phyloP scores from a whole-genome alignment of 305 asterid species.

The Rubia balearica region DNA sequence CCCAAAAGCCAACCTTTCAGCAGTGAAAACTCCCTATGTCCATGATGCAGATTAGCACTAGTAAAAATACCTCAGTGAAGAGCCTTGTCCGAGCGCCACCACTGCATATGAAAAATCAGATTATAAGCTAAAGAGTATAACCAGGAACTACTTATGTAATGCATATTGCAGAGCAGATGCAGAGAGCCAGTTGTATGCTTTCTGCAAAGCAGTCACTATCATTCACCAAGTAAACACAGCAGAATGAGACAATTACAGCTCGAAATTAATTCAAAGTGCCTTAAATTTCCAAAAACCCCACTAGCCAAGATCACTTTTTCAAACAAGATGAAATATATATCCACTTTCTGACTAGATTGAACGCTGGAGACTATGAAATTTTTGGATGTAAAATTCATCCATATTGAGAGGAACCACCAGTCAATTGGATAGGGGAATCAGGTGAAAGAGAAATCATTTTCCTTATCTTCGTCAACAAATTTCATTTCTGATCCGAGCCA shows the following conservation, averaged over 20 bases:
- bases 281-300: neutral
- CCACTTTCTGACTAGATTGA: too few species aligned
- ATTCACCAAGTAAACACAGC: neutral
- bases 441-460: conserved; percentile 21
- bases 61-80: neutral
- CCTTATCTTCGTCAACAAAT: conserved; percentile 33
- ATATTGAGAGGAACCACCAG: too few species aligned
- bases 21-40: neutral
- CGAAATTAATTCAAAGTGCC: neutral
- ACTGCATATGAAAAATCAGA: too few species aligned
- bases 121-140: too few species aligned
- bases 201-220: neutral
- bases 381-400: neutral
- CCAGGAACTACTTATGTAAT: too few species aligned
- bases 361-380: neutral
- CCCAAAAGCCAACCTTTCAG: neutral
- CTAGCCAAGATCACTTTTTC: too few species aligned
- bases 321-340: neutral
- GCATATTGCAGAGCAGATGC: neutral
- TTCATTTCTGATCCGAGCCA: conserved; percentile 61
- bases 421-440: neutral
- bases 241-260: neutral
- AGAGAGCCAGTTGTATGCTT: neutral
- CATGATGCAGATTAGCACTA: neutral
- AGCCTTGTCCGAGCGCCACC: too few species aligned